A percentile compares a stretch with the other conserved stretches of the same genome.
These are phyloP conservation scores for Scedosporium dehoogii DNA, from an alignment of 2,329 filamentous ascomycete genomes.

Conservation along the genomic window DNA sequence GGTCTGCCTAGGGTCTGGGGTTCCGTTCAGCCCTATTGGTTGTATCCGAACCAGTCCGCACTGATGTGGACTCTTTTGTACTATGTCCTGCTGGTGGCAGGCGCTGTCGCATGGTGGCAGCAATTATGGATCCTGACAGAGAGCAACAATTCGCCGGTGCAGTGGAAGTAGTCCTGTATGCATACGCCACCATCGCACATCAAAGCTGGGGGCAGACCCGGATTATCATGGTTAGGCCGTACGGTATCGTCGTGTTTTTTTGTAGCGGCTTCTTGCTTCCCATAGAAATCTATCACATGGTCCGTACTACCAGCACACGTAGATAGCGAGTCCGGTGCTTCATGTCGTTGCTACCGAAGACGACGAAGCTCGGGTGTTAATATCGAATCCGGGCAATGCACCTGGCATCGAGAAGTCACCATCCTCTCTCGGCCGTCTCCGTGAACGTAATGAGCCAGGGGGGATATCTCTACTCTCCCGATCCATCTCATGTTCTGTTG, in stretches of 20 bases:
- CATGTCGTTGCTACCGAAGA: neutral
- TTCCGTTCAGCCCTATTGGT: constrained; percentile 48
- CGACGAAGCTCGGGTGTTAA: neutral
- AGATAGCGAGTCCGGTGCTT: neutral
- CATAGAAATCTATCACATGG: too few species aligned
- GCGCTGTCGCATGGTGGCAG: constrained; percentile 61
- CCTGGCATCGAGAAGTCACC: constrained; percentile 36
- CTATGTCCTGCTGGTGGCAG: constrained; percentile 64
- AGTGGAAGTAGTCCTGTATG: neutral
- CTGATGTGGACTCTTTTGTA: constrained; percentile 63
- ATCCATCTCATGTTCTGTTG: constrained; percentile 5
- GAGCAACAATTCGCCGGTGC: constrained; percentile 24
- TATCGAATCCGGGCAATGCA: constrained; percentile 28
- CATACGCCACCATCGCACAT: too few species aligned
- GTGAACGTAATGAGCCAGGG: constrained; percentile 27
- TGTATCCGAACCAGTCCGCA: constrained; percentile 16
- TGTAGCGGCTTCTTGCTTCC: neutral
- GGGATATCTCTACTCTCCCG: constrained; percentile 24
- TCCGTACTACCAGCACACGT: too few species aligned
- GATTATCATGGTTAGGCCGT: too few species aligned
- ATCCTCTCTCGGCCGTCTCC: constrained; percentile 26
- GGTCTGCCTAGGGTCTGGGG: constrained; percentile 85
- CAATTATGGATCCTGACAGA: constrained; percentile 64
- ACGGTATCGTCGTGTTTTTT: neutral
- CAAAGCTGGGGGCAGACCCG: too few species aligned